Percentiles rank a stretch among this genome's conserved stretches.
These are phyloP conservation scores for Xylaria nigripes DNA, from an alignment of 495 filamentous ascomycete species.

Conservation along the genomic window DNA sequence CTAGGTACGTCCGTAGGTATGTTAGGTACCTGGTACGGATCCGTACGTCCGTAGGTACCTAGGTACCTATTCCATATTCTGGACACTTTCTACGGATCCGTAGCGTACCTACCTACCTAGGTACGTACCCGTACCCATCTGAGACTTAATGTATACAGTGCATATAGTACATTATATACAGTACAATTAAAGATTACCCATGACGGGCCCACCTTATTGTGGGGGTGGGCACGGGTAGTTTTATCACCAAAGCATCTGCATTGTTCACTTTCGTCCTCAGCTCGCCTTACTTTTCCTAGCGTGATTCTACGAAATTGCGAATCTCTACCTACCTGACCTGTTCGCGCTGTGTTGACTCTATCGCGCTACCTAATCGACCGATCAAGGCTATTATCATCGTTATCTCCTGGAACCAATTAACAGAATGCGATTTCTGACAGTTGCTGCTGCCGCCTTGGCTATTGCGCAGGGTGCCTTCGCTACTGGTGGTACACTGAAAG, in stretches of 20 bases:
- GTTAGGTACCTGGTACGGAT: too few species aligned
- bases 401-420: conserved; percentile 9
- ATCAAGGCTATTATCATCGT: neutral
- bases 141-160: too few species aligned
- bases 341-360: neutral
- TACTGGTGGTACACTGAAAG: conserved; percentile 49
- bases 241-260: neutral
- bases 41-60: too few species aligned
- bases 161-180: too few species aligned
- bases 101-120: too few species aligned
- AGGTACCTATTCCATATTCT: too few species aligned
- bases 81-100: too few species aligned
- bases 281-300: neutral
- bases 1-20: too few species aligned
- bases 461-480: conserved; percentile 45
- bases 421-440: conserved; percentile 52
- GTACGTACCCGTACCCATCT: too few species aligned
- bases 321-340: neutral
- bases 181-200: too few species aligned
- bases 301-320: neutral
- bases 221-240: too few species aligned
- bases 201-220: too few species aligned
- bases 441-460: conserved; percentile 49
- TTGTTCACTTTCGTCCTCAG: neutral
- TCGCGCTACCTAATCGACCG: neutral